Base-by-base conservation (phyloP, 352 stramenopile species). In the Phytophthora hibernalis region DNA sequence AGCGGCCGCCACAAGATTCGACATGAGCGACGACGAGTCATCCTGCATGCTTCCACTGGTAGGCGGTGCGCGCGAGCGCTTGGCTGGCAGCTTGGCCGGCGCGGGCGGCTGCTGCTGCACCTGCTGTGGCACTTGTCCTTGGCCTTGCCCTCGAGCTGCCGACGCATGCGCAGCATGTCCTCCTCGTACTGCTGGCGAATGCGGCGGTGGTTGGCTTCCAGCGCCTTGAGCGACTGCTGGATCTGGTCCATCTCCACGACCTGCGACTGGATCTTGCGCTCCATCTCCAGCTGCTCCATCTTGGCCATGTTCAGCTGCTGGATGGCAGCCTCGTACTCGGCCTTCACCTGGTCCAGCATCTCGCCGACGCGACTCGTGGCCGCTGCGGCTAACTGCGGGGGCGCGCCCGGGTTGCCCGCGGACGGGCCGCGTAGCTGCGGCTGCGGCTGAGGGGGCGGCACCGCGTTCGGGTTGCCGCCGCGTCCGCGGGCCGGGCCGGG, bases 181-280 rank as follows among this genome's bases (percentile, higher is more conserved):
- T 95, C 87, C 54, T 95, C 87, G 62, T 95, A 95, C 61, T 93
- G 85, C 69, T 94, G 85, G 30, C 87, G 85, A 38, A 94, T 82
- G 44, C 85, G 85, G 40, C 85, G 85, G 59, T 95, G 87, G 71
- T 91, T 94, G 26, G 86, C 73, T 64, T 95, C 87, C 11, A 95
- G 74, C 24, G 81, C 85, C 77, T 94, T 93, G 30, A 95, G 79
- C 40, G 85, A 91, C 70, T 94, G 85, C 67, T 95, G 87, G 65
- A 95, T 93, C 74, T 94, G 85, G 74, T 95, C 87, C 87, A 95
- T 93, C 59, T 95, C 87, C 18, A 91, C 79, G 44, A 94, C 85
- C 61, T 95, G 87, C 35, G 85, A 89, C 64, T 92, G 85, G 53
- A 95, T 88, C 80, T 95, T 95, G 68, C 87, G 87, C 67, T 95